Evolutionary conservation across 495 filamentous ascomycete genomes (phyloP), one percentile per base, ranked within the genome.

Genomic region (Aspergillus bridgeri): DNA sequence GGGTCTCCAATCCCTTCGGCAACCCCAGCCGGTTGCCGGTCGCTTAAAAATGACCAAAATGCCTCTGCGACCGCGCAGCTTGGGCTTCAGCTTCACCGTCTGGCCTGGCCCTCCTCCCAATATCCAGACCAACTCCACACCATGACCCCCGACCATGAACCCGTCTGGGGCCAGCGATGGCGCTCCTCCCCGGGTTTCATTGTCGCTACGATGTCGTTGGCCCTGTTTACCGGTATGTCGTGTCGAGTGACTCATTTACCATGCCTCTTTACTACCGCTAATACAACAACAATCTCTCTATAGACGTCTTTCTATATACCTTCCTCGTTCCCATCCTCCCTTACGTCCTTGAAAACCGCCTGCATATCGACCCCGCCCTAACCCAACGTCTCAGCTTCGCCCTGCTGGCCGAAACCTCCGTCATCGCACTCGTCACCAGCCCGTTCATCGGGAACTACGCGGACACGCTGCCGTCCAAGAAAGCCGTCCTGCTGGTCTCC

Each of bases 311-410:
- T 23, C 63, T 72, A 2, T 72, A 66, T 43, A 56, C 61, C 7
- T 72, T 69, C 25, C 43, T 70, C 25, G 63, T 70, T 7, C 67
- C 69, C 2, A 68, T 72, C 25, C 53, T 72, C 9, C 63, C 61
- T 3, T 66, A 62, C 23, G 53, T 72, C 11, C 48, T 69, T 2
- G 69, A 72, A 42, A 53, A 53, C n/a, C 69, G 69, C 20, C 48
- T 72, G 7, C 52, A 58, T 4, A 42, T 68, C 2, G 61, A 64
- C 44, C 50, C 53, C 15, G 56, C 61, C 3, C 50, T 61, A 13
- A 70, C 67, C 1, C 65, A 67, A 27, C 56, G 62, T 6, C 17
- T 65, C n/a, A 70, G 60, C n/a, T 62, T 63, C 3, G 38, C 63
- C 5, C 24, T 68, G 27, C 54, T 72, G 9, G 56, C 62, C 2